Percentiles rank a stretch among this genome's conserved stretches.
Conservation (phyloP, 345 rosid genomes). For the Citrus glauca region DNA sequence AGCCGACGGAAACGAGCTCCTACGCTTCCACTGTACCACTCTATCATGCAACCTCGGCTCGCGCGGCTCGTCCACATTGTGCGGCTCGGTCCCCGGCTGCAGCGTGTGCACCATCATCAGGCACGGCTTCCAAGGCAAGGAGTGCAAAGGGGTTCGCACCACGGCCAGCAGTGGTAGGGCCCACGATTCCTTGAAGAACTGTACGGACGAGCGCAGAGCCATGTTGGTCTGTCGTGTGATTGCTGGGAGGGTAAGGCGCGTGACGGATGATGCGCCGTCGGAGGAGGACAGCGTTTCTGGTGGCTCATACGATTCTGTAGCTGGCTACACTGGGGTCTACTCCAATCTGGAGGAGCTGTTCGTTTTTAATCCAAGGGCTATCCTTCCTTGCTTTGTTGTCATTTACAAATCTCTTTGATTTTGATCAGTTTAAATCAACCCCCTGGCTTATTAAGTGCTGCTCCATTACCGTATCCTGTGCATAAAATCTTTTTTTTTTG, state of each 20-base stretch:
- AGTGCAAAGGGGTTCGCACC: constrained; percentile 51
- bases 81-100: constrained; percentile 78
- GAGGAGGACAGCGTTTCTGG: constrained; percentile 27
- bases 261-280: constrained; percentile 35
- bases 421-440: background rate
- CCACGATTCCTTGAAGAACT: constrained; percentile 55
- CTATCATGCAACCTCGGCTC: constrained; percentile 76
- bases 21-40: constrained; percentile 84
- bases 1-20: constrained; percentile 95
- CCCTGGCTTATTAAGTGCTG: background rate
- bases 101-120: constrained; percentile 85
- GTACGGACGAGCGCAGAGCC: constrained; percentile 66
- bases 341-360: constrained; percentile 78
- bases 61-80: constrained; percentile 70
- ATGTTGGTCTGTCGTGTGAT: constrained; percentile 98
- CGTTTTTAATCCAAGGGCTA: constrained; percentile 82
- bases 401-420: constrained; percentile 60
- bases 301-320: constrained; percentile 75
- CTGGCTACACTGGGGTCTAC: constrained; percentile 63
- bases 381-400: constrained; percentile 94
- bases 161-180: constrained; percentile 98
- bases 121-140: constrained; percentile 64
- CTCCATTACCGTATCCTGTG: background rate
- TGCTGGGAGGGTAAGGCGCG: constrained; percentile 74
- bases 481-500: background rate